Evolutionary conservation across 2,329 filamentous ascomycete species (phyloP), one percentile per base, ranked within the genome.

Genomic region (Fusarium decemcellulare): DNA sequence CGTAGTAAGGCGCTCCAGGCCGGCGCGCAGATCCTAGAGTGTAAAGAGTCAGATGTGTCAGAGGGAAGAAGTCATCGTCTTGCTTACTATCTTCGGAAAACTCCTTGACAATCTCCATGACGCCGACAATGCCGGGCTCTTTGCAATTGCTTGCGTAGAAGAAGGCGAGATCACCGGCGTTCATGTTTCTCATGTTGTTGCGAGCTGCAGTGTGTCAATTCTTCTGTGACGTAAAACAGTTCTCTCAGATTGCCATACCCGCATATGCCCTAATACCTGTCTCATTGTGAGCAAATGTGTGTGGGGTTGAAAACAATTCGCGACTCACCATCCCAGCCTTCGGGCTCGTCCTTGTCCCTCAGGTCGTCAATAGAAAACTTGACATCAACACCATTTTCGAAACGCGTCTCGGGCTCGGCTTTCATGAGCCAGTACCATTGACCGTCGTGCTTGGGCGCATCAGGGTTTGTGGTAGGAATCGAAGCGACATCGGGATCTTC

Each of bases 61-160:
- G 10, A 3, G 14, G 2, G 5, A 7, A 8, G 2, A 10, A 3
- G 29, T 10, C 8, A 8, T 4, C 9, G 9, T 15, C 14, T 30
- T 1, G 80, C 87, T 72, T 81, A 93, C 92, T 82, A 74, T 99
- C 96, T 9, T 93, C 87, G 3, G 91, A 91, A 71, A 93, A 92
- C 77, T 97, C 95, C 69, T 89, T 86, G 15, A 97, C 94, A 67
- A 99, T 92, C 75, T 96, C 92, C 92, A 97, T 95, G 16, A 91
- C 88, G 2, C 95, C 95, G 2, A 91, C 94, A 50, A 98, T 94
- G 3, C 93, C 95, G 0, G 95, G 94, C 27, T 91, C 88, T 78
- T 97, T 97, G 81, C 93, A 96, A 75, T 96, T 97, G 48, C 93
- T 97, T 81, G 98, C 95, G 78, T 98, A 98, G 83, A 99, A 98